A percentile compares a stretch with the other conserved stretches of the same genome.
Evolutionary conservation across 73 alveolate species (phyloP).

Genomic region (Paraurostyla sp.): DNA sequence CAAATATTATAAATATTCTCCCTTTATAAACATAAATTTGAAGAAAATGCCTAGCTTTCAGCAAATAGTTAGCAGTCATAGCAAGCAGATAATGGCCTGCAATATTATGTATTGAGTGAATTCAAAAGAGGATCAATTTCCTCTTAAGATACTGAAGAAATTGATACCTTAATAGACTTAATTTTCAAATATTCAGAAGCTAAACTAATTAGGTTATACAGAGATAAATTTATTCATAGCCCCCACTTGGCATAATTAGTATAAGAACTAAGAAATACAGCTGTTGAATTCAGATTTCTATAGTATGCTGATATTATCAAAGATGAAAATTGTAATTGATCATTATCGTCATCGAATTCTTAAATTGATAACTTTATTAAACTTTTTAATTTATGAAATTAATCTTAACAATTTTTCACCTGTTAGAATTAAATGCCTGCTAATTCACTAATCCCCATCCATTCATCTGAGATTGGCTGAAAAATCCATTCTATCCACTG

Average conservation of each 20-base stretch:
- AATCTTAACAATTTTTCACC: too few relatives aligned
- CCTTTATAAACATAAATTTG: neutral
- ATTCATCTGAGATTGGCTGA: slow-evolving; percentile 28
- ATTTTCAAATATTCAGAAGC: neutral
- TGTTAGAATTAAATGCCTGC: too few relatives aligned
- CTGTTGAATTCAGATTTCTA: neutral
- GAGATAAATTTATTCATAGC: too few relatives aligned
- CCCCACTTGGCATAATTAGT: neutral
- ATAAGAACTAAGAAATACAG: neutral
- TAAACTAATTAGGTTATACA: neutral
- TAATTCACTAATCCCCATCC: too few relatives aligned
- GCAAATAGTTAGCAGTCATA: too few relatives aligned
- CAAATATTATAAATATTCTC: neutral
- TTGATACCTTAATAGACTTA: neutral
- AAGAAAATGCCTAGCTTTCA: too few relatives aligned
- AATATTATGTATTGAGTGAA: neutral
- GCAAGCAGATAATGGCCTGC: too few relatives aligned
- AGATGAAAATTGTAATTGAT: neutral
- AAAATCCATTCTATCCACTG: slow-evolving; percentile 38
- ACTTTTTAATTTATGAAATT: neutral
- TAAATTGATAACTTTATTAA: too few relatives aligned
- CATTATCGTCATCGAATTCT: neutral
- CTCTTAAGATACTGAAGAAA: neutral
- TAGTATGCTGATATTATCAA: neutral
- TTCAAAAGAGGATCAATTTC: neutral